Conservation (phyloP, 2,329 filamentous ascomycete genomes). For the Aspergillus floridensis region DNA sequence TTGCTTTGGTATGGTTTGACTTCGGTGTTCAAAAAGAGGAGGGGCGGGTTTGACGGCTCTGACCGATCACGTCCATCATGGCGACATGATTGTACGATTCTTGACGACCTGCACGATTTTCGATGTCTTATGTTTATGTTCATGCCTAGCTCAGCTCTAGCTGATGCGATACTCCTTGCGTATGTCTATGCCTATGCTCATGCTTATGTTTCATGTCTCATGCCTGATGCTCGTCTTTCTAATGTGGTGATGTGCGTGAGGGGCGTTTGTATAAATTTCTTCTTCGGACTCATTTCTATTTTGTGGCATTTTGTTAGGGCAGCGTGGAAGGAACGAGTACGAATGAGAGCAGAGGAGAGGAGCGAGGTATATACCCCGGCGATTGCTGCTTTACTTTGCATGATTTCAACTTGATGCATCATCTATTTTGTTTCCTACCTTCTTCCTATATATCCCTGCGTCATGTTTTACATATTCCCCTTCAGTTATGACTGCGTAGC, state of each 20-base stretch:
- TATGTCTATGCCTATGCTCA: conserved; percentile 3
- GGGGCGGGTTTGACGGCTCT: conserved; percentile 20
- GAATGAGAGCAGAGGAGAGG: conserved; percentile 16
- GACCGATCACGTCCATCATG: conserved; percentile 26
- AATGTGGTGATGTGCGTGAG: conserved; percentile 6
- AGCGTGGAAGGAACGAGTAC: conserved; percentile 18
- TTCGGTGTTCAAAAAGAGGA: conserved; percentile 15
- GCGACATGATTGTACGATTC: conserved; percentile 29
- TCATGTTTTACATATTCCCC: background rate
- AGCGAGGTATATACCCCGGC: conserved; percentile 18
- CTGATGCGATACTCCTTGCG: no score
- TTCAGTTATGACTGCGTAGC: conserved; percentile 7
- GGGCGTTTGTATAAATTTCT: conserved; percentile 19
- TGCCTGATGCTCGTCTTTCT: conserved; percentile 12
- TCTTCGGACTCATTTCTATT: conserved; percentile 13
- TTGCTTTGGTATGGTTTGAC: conserved; percentile 19
- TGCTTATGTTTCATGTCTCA: conserved; percentile 11
- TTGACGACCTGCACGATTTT: conserved; percentile 26
- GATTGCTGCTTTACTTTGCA: conserved; percentile 9
- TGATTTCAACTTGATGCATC: background rate
- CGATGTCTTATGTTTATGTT: conserved; percentile 12
- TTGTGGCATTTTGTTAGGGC: conserved; percentile 12
- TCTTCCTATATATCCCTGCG: background rate
- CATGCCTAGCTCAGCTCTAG: conserved; percentile 4
- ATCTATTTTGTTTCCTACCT: background rate